Conservation (phyloP, 352 stramenopile genomes). For the Globisporangium acanthophoron region DNA sequence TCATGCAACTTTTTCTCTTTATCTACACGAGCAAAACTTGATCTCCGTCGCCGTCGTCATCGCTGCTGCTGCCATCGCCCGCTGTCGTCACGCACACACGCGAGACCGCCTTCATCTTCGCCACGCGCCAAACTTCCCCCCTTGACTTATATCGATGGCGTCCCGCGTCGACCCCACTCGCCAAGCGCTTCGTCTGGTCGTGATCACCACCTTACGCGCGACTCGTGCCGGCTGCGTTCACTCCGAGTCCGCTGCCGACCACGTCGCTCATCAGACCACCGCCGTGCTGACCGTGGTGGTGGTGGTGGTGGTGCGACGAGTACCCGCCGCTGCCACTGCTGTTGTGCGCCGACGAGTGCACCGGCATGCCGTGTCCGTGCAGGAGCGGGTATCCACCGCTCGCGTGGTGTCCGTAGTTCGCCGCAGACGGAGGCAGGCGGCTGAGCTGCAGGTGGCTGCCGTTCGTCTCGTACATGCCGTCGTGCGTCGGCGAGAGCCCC, state of each 20-base stretch:
- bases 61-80: too few species aligned
- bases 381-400: neutral
- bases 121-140: slow-evolving; percentile 8
- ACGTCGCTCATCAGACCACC: slow-evolving; percentile 27
- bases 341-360: slow-evolving; percentile 1
- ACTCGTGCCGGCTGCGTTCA: slow-evolving; percentile 34
- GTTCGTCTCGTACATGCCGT: slow-evolving; percentile 29
- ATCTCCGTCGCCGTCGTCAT: slow-evolving; percentile 5
- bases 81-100: too few species aligned
- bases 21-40: slow-evolving; percentile 68
- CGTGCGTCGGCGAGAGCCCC: slow-evolving; percentile 24
- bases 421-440: slow-evolving; percentile 3
- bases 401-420: slow-evolving; percentile 10
- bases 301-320: slow-evolving; percentile 22
- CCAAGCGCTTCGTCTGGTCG: slow-evolving; percentile 2
- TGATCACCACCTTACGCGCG: slow-evolving; percentile 24
- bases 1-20: slow-evolving; percentile 45
- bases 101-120: neutral
- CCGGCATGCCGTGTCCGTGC: neutral
- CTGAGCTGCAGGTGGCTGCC: slow-evolving; percentile 8
- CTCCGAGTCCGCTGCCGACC: slow-evolving; percentile 26
- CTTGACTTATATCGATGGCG: slow-evolving; percentile 14
- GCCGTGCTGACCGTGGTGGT: slow-evolving; percentile 31
- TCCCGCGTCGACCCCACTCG: slow-evolving; percentile 6
- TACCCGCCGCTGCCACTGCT: slow-evolving; percentile 12